phyloP scores from a whole-genome alignment of 2,329 filamentous ascomycete species.

The Chrysoporthe austroafricana region DNA sequence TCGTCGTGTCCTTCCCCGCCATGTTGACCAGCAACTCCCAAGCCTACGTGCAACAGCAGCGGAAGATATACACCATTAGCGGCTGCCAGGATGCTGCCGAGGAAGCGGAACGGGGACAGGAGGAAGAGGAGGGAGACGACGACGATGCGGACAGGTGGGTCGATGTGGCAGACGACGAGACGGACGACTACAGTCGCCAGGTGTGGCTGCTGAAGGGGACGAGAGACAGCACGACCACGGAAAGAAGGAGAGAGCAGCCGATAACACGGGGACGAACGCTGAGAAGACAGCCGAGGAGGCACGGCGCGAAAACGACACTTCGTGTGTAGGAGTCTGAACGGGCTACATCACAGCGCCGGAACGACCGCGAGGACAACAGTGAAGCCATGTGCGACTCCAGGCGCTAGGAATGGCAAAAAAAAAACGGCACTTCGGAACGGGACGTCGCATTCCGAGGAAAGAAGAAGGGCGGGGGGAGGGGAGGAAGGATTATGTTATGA shows the following conservation, averaged over 20 bases:
- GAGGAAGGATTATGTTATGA: neutral
- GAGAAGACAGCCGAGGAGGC: slow-evolving; percentile 22
- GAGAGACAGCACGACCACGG: neutral
- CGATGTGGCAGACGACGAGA: slow-evolving; percentile 23
- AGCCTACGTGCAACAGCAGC: slow-evolving; percentile 27
- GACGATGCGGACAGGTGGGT: slow-evolving; percentile 18
- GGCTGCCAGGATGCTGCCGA: neutral
- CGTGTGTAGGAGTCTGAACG: slow-evolving; percentile 13
- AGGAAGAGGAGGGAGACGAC: slow-evolving; percentile 12
- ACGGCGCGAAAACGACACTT: slow-evolving; percentile 15
- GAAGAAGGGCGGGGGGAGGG: no score
- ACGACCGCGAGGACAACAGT: neutral
- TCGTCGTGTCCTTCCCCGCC: slow-evolving; percentile 27
- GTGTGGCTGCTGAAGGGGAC: neutral
- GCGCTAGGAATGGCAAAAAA: neutral
- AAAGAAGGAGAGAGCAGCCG: slow-evolving; percentile 13
- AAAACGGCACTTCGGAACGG: neutral
- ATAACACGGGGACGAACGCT: slow-evolving; percentile 25
- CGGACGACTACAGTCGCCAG: slow-evolving; percentile 6
- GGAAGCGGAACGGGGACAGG: neutral
- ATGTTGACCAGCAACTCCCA: slow-evolving; percentile 30
- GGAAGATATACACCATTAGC: slow-evolving; percentile 24
- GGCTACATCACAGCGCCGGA: slow-evolving; percentile 3
- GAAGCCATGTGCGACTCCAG: neutral
- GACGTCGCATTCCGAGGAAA: neutral